Evolutionary conservation across 208 protist genomes (phyloP), one percentile per base, ranked within the genome.

Genomic region (Wallacemonas sp.): DNA sequence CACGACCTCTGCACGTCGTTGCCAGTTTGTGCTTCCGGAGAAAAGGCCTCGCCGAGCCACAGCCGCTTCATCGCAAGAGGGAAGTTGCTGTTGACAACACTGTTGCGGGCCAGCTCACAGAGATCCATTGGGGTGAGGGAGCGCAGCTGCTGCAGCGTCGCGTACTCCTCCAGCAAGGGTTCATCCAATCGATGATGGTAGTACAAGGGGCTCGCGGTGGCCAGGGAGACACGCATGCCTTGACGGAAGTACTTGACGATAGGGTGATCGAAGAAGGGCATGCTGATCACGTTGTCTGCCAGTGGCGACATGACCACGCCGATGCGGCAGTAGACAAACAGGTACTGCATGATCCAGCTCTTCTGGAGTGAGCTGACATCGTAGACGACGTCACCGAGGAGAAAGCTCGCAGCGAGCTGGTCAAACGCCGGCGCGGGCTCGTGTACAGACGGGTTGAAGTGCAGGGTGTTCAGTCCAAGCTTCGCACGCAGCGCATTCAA

Each of bases 231-330:
- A 41, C 96, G 95, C 67, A 99, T 75, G 22, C 98, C 98, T 60
- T 92, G 82, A 4, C 77, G 63, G 73, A 99, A 99, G 75, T 98
- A 99, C 15, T 89, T 84, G 14, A 88, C 68, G 72, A 99, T 90
- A 8, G 97, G 97, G 70, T 98, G 97, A 49, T 98, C 86, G 59
- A 97, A 84, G 75, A 99, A 99, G 17, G 90, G 72, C 17, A 98
- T 86, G 63, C 97, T 97, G 15, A 99, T 81, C 17, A 85, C 87
- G 82, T 99, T 99, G 79, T 99, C 99, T 63, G 89, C 91, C 51
- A 99, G 68, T 21, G 98, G 98, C 17, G 96, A 98, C 78, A 99
- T 87, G 15, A 98, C 93, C 21, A 99, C 77, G 34, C 97, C 97
- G 60, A 99, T 94, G 66, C 99, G 97, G 55, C 83, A 86, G 42